phyloP scores from a whole-genome alignment of 2,329 filamentous ascomycete genomes.

The Colletotrichum ledebouriae region DNA sequence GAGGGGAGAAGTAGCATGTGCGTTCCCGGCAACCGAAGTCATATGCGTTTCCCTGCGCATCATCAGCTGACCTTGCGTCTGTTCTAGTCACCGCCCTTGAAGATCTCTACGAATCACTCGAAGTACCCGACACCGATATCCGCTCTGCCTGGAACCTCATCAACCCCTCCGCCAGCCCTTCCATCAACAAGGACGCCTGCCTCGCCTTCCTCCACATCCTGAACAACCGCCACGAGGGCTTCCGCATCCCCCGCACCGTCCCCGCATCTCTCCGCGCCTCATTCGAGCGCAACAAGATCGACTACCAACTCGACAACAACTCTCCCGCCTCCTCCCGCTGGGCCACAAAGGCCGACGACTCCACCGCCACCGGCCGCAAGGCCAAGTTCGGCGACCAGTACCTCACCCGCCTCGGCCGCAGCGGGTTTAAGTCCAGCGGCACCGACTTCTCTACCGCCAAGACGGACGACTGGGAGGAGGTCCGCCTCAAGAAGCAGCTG shows the following conservation, averaged over 20 bases:
- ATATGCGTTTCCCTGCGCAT: neutral
- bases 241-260: constrained; percentile 90
- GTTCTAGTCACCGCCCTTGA: constrained; percentile 79
- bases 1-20: constrained; percentile 86
- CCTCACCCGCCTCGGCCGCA: constrained; percentile 88
- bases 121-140: constrained; percentile 82
- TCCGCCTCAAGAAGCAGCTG: constrained; percentile 92
- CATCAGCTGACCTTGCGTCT: constrained; percentile 14
- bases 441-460: constrained; percentile 91
- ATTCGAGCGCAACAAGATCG: constrained; percentile 96
- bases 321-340: constrained; percentile 77
- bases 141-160: constrained; percentile 97
- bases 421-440: constrained; percentile 83
- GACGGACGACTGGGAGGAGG: constrained; percentile 97
- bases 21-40: constrained; percentile 49
- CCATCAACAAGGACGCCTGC: constrained; percentile 94
- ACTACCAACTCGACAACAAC: constrained; percentile 90
- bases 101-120: constrained; percentile 86
- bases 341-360: constrained; percentile 83
- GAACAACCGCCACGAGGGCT: constrained; percentile 95
- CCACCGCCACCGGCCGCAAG: constrained; percentile 88
- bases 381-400: constrained; percentile 98
- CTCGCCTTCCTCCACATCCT: constrained; percentile 97
- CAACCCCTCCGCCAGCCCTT: constrained; percentile 85
- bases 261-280: constrained; percentile 90